phyloP scores from a whole-genome alignment of 352 stramenopile genomes.

The Achlya hypogyna region DNA sequence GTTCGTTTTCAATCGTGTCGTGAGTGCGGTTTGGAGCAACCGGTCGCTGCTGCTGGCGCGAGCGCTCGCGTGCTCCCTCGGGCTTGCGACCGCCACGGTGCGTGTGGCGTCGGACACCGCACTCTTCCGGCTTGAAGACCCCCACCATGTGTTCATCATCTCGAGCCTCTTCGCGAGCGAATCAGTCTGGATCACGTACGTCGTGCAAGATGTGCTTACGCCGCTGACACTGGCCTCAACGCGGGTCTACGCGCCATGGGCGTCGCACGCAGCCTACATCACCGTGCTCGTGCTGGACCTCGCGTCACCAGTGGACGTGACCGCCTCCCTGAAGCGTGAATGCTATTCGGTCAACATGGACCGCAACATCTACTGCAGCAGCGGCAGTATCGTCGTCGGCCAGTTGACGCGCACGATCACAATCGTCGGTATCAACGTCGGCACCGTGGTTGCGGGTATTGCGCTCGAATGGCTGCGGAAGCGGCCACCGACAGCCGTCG shows the following conservation, averaged over 20 bases:
- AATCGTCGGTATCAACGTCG: neutral
- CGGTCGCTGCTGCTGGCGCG: neutral
- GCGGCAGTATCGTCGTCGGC: neutral
- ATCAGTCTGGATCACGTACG: constrained; percentile 4
- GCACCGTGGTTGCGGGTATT: neutral
- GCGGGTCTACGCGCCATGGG: neutral
- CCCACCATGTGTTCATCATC: neutral
- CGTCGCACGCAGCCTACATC: neutral
- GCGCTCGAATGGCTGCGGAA: neutral
- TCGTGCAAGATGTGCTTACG: neutral
- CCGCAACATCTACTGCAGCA: neutral
- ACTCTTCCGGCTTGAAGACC: neutral
- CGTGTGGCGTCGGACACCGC: neutral
- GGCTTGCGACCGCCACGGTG: neutral
- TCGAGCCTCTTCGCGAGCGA: neutral
- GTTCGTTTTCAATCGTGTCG: constrained; percentile 6
- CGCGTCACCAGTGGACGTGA: neutral
- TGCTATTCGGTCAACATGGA: neutral
- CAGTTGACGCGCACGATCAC: neutral
- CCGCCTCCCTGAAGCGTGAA: neutral
- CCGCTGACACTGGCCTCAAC: neutral
- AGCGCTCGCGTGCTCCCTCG: neutral
- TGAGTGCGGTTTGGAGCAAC: neutral
- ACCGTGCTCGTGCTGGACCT: neutral
- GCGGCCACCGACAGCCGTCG: neutral